Evolutionary conservation across 1,139 yeast genomes (phyloP).

Genomic region (Suhomyces ambrosiae): DNA sequence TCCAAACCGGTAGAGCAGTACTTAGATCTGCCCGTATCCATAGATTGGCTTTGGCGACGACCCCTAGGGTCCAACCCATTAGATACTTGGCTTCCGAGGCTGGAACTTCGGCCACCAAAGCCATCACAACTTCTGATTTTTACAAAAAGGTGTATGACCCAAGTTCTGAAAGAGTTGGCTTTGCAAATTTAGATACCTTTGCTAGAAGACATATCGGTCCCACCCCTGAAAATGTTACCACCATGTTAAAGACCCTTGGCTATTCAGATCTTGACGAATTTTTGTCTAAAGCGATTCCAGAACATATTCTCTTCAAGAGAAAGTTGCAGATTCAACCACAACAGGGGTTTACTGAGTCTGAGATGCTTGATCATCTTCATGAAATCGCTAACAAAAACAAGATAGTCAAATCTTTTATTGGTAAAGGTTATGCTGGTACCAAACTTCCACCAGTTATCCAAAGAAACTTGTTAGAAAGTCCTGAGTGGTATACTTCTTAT

Average conservation of each 20-base stretch:
- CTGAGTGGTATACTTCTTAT: constrained; percentile 98
- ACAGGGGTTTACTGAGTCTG: constrained; percentile 77
- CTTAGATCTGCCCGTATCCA: constrained; percentile 13
- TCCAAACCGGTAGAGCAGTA: constrained; percentile 11
- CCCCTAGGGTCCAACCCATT: constrained; percentile 1
- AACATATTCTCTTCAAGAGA: constrained; percentile 69
- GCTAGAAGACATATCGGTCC: constrained; percentile 93
- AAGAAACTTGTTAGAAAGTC: constrained; percentile 87
- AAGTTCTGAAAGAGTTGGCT: constrained; percentile 27
- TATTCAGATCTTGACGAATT: constrained; percentile 70
- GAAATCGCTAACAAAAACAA: constrained; percentile 75
- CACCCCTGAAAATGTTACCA: constrained; percentile 56
- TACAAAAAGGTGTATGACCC: constrained; percentile 46
- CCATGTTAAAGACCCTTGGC: constrained; percentile 70
- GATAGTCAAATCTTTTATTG: constrained; percentile 73
- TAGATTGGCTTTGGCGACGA: constrained; percentile 5
- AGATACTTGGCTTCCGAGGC: constrained; percentile 11
- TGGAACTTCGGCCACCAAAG: constrained; percentile 18
- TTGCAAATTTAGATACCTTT: constrained; percentile 70
- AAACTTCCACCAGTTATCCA: constrained; percentile 88
- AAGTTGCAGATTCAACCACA: constrained; percentile 63
- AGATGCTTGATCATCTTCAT: constrained; percentile 70
- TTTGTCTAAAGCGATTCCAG: constrained; percentile 74
- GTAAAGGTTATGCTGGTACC: constrained; percentile 94
- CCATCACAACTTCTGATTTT: constrained; percentile 50